These are phyloP conservation scores for Decorospora gaudefroyi DNA, from an alignment of 2,329 filamentous ascomycete species.

Conservation along the genomic window DNA sequence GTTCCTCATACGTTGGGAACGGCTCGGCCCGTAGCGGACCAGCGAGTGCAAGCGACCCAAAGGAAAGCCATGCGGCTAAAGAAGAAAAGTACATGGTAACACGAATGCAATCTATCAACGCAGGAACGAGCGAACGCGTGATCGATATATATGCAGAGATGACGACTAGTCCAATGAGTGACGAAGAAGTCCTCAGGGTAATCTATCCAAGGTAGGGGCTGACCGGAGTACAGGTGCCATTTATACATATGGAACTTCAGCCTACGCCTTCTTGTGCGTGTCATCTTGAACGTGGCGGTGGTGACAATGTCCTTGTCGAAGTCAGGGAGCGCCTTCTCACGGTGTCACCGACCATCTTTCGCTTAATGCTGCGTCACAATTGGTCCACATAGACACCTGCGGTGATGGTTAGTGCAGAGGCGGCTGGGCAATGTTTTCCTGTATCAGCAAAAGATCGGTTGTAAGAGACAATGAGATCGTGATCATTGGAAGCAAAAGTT, in stretches of 20 bases:
- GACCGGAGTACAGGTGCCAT: conserved; percentile 9
- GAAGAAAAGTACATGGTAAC: conserved; percentile 34
- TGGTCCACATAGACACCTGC: conserved; percentile 1
- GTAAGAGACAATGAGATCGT: neutral
- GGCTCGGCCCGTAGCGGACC: conserved; percentile 29
- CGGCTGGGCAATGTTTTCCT: conserved; percentile 1
- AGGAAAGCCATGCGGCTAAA: conserved; percentile 32
- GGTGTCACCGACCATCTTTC: conserved; percentile 8
- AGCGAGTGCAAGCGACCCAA: conserved; percentile 34
- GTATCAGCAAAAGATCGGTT: neutral
- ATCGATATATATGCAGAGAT: conserved; percentile 14
- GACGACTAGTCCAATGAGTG: conserved; percentile 17
- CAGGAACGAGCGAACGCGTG: conserved; percentile 7
- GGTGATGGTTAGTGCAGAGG: conserved; percentile 2
- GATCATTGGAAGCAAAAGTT: neutral
- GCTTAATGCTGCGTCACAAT: conserved; percentile 1
- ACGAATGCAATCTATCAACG: conserved; percentile 11
- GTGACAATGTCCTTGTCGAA: neutral
- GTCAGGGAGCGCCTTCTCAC: conserved; percentile 5
- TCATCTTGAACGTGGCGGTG: conserved; percentile 3
- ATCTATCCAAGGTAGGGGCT: conserved; percentile 13
- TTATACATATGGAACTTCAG: conserved; percentile 23
- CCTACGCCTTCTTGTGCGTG: conserved; percentile 1
- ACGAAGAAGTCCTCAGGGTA: conserved; percentile 6
- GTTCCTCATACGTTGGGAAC: conserved; percentile 18